These are phyloP conservation scores for Thinopyrum elongatum DNA, from an alignment of 176 grass and related monocot species.

Conservation along the genomic window DNA sequence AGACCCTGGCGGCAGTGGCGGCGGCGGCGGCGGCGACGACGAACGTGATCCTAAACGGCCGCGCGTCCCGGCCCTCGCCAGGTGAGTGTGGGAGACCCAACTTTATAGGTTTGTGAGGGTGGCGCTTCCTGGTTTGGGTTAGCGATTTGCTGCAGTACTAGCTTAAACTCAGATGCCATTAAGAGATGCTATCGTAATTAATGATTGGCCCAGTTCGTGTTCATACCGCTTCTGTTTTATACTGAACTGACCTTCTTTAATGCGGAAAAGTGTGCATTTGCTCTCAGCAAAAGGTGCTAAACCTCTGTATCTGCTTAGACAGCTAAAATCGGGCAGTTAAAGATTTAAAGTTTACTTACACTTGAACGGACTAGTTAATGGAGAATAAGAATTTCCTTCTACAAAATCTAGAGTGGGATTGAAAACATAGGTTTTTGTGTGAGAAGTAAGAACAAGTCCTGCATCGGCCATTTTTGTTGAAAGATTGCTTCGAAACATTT, in stretches of 20 bases:
- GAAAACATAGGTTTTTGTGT: not conserved
- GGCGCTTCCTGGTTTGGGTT: not conserved
- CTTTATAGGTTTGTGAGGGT: not conserved
- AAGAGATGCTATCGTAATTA: not conserved
- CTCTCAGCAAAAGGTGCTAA: not conserved
- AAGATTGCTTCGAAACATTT: not conserved
- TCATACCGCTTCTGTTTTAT: not conserved
- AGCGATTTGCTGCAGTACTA: not conserved
- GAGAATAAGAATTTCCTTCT: not conserved
- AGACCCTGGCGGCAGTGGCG: slow-evolving; percentile 33
- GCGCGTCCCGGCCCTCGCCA: slow-evolving; percentile 52
- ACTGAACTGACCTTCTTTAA: not conserved
- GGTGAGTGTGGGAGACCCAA: slow-evolving; percentile 10
- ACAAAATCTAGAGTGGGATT: not conserved
- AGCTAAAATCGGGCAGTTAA: not conserved
- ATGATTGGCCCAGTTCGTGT: not conserved
- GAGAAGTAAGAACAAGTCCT: not conserved
- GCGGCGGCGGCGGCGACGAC: slow-evolving; percentile 15
- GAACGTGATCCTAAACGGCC: slow-evolving; percentile 44
- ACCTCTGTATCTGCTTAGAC: not conserved
- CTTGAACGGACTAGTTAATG: not conserved
- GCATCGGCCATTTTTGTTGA: not conserved
- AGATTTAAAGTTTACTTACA: not conserved
- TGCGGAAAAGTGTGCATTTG: not conserved
- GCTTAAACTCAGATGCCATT: not conserved